Evolutionary conservation across 768 basidiomycete species (phyloP).

Genomic region (Dioszegia aurantiaca): DNA sequence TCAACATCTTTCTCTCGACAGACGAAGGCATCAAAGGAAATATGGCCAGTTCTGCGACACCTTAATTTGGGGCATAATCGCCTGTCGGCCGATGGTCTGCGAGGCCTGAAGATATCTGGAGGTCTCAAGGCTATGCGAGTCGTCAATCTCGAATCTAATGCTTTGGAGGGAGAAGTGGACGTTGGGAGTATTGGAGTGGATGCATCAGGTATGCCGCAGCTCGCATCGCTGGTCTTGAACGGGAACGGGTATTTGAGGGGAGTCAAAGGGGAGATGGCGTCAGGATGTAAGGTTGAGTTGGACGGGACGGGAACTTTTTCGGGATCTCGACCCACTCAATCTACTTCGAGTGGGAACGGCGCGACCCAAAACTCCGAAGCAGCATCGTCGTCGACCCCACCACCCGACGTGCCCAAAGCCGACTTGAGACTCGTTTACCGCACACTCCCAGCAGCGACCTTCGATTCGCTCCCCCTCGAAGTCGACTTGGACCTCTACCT

Average conservation of each 20-base stretch:
- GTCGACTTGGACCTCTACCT: conserved; percentile 48
- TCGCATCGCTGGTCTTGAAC: conserved; percentile 26
- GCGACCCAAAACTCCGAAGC: too few species aligned
- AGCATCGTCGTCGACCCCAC: conserved; percentile 1
- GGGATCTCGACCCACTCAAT: background rate
- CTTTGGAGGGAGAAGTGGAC: conserved; percentile 30
- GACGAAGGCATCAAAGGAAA: conserved; percentile 13
- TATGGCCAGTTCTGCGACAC: conserved; percentile 28
- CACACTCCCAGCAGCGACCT: conserved; percentile 41
- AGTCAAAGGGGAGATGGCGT: conserved; percentile 18
- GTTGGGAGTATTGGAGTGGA: conserved; percentile 21
- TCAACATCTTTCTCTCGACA: conserved; percentile 35
- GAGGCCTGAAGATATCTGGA: conserved; percentile 6
- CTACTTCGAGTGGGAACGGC: background rate
- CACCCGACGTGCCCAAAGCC: conserved; percentile 24
- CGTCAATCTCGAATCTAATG: conserved; percentile 36
- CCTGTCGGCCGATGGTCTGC: conserved; percentile 19
- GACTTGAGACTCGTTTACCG: conserved; percentile 31
- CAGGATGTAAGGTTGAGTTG: conserved; percentile 26
- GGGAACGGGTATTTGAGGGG: conserved; percentile 26
- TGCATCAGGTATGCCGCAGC: conserved; percentile 20
- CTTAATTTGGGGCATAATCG: conserved; percentile 36
- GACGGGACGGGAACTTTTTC: conserved; percentile 17
- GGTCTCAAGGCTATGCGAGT: conserved; percentile 21
- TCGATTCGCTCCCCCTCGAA: conserved; percentile 39